phyloP scores from a whole-genome alignment of 169 alveolate species.

The Miamiensis avidus region DNA sequence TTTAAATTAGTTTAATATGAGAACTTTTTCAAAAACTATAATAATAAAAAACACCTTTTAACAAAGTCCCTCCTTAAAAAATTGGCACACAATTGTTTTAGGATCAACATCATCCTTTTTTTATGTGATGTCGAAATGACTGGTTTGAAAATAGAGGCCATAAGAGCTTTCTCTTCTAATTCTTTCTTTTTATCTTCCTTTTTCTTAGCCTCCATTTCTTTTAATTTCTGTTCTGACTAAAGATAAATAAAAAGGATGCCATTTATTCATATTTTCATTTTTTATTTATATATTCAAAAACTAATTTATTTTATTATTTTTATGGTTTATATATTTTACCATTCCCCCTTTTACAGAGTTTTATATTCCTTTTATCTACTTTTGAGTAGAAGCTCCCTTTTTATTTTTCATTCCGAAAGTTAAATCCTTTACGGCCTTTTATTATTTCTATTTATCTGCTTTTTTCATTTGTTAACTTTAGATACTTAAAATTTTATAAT shows the following conservation, averaged over 20 bases:
- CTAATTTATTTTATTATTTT: too few species aligned
- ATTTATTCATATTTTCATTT: background rate
- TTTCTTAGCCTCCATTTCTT: conserved; percentile 57
- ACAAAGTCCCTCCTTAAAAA: conserved; percentile 79
- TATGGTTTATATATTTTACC: background rate
- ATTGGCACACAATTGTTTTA: conserved; percentile 72
- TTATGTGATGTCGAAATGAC: conserved; percentile 44
- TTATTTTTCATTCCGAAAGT: background rate
- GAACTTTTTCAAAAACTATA: too few species aligned
- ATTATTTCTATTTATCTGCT: background rate
- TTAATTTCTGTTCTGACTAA: background rate
- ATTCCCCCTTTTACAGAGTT: background rate
- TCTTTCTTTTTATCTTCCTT: conserved; percentile 86
- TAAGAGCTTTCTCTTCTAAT: conserved; percentile 92
- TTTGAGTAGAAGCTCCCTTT: background rate
- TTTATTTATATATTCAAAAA: too few species aligned
- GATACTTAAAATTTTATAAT: too few species aligned
- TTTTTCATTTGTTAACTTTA: background rate
- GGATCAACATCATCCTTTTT: conserved; percentile 71
- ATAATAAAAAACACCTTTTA: background rate
- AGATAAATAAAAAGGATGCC: background rate
- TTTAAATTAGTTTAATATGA: background rate
- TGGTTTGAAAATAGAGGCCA: conserved; percentile 92
- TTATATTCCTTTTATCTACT: background rate
- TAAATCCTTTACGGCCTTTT: background rate